phyloP scores from a whole-genome alignment of 768 basidiomycete genomes.

The Pleurotus pulmonarius region DNA sequence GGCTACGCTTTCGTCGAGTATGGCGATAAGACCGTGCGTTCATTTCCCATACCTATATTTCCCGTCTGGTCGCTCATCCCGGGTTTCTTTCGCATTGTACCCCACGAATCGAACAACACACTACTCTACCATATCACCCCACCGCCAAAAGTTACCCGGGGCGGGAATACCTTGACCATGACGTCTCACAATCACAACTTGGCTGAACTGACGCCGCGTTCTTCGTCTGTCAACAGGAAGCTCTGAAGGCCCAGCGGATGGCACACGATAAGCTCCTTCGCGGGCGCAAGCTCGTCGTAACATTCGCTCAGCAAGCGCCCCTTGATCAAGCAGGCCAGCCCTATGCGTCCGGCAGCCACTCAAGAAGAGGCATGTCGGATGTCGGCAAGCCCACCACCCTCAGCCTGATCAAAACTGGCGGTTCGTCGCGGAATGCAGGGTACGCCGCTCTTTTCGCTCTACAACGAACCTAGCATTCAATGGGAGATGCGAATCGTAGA shows the following conservation, averaged over 20 bases:
- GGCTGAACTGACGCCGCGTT: conserved; percentile 12
- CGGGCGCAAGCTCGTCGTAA: conserved; percentile 88
- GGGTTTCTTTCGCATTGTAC: conserved; percentile 29
- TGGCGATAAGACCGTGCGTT: conserved; percentile 71
- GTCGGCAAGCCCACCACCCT: conserved; percentile 76
- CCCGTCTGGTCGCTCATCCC: conserved; percentile 39
- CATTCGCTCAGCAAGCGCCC: conserved; percentile 85
- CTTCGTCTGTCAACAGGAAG: conserved; percentile 58
- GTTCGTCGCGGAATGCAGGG: conserved; percentile 48
- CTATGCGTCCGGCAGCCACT: conserved; percentile 20
- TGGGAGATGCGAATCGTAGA: conserved; percentile 33
- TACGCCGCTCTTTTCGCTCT: conserved; percentile 18
- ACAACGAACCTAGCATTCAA: background rate
- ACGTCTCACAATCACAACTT: background rate
- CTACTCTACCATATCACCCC: background rate
- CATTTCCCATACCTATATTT: conserved; percentile 9
- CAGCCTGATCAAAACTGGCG: conserved; percentile 79
- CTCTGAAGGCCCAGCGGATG: conserved; percentile 66
- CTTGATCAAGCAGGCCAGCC: conserved; percentile 27
- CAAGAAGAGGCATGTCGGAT: conserved; percentile 47
- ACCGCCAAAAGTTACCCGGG: conserved; percentile 13
- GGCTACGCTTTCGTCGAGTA: conserved; percentile 97
- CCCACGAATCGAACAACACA: conserved; percentile 6
- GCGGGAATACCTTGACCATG: conserved; percentile 1
- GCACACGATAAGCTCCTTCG: conserved; percentile 80